Percentiles rank a stretch among this genome's conserved stretches.
Evolutionary conservation across 1,284 basidiomycete genomes (phyloP).

Genomic region (Quambalaria eucalypti): DNA sequence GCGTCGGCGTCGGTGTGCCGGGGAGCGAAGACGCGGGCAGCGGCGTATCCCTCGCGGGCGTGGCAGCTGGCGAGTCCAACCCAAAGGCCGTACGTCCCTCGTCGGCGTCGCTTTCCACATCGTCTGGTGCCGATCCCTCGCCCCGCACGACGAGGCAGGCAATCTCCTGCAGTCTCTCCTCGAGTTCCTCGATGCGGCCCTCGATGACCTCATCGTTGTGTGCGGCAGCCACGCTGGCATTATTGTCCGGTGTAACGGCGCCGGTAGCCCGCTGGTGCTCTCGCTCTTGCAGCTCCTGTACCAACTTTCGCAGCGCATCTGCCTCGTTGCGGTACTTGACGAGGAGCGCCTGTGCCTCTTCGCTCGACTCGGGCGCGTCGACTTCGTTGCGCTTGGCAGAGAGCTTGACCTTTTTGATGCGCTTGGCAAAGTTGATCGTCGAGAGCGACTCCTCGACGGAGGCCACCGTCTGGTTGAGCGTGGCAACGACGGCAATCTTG

Average conservation of each 20-base stretch:
- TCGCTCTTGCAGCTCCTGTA: constrained; percentile 12
- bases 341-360: constrained; percentile 34
- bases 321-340: constrained; percentile 36
- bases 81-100: no score
- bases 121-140: constrained; percentile 10
- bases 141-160: constrained; percentile 33
- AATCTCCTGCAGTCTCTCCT: constrained; percentile 31
- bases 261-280: background rate
- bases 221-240: background rate
- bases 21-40: background rate
- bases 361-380: constrained; percentile 28
- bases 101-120: background rate
- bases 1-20: constrained; percentile 6
- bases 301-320: constrained; percentile 28
- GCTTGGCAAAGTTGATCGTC: constrained; percentile 76
- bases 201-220: background rate
- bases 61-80: constrained; percentile 7
- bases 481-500: constrained; percentile 89
- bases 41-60: background rate
- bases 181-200: constrained; percentile 16
- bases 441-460: constrained; percentile 69
- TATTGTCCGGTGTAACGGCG: background rate
- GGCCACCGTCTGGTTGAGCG: constrained; percentile 52
- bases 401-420: constrained; percentile 70
- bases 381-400: constrained; percentile 87